Conservation (phyloP, 306 rosid genomes). For the Dalbergia oliveri region DNA sequence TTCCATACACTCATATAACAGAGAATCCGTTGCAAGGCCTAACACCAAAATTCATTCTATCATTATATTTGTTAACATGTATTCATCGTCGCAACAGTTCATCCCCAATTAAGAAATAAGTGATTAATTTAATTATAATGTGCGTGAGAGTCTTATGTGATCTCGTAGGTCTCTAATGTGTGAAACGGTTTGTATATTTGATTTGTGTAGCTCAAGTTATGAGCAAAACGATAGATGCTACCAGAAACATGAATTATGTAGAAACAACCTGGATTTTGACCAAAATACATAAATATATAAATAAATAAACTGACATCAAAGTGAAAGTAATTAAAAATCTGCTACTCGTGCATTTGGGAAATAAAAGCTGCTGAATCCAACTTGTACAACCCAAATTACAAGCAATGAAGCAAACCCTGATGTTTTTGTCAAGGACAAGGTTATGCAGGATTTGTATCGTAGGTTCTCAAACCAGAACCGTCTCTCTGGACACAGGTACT, state of each 20-base stretch:
- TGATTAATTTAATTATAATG: neutral
- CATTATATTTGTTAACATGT: neutral
- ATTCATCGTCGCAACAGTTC: constrained; percentile 19
- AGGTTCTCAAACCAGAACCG: neutral
- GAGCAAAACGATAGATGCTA: neutral
- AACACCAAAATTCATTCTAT: constrained; percentile 7
- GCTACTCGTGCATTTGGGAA: neutral
- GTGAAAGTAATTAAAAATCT: neutral
- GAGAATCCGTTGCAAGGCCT: constrained; percentile 17
- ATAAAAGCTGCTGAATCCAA: neutral
- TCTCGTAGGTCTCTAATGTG: neutral
- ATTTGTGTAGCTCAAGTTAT: neutral
- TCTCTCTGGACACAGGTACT: neutral
- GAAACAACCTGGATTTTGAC: neutral
- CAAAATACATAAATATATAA: too few species aligned
- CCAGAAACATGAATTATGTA: constrained; percentile 5
- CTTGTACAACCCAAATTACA: constrained; percentile 3
- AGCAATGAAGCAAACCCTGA: neutral
- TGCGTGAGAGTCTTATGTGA: neutral
- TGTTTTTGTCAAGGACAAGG: neutral
- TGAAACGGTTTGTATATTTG: neutral
- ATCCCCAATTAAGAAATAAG: constrained; percentile 1
- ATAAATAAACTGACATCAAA: neutral
- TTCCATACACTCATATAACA: constrained; percentile 14
- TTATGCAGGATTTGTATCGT: neutral